phyloP scores from a whole-genome alignment of 768 basidiomycete species.

The Russula foetens region DNA sequence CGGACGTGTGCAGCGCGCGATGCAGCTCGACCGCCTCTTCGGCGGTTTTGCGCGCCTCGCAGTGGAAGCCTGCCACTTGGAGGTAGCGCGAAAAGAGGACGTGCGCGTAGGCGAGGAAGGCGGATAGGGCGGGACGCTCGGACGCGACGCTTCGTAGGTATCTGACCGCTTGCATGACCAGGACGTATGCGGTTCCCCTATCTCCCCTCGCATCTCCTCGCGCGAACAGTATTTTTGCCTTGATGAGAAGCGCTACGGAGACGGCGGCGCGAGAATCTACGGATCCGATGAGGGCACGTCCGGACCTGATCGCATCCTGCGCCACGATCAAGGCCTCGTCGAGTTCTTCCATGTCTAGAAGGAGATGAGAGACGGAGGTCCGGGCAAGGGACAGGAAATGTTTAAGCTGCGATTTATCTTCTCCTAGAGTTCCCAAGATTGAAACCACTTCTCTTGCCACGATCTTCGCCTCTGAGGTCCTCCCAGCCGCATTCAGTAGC shows the following conservation, averaged over 20 bases:
- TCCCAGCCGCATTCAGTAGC: background rate
- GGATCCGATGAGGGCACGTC: slow-evolving; percentile 5
- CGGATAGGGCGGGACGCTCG: slow-evolving; percentile 4
- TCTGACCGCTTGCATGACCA: slow-evolving; percentile 1
- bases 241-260: slow-evolving; percentile 4
- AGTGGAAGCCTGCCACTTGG: background rate
- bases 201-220: slow-evolving; percentile 10
- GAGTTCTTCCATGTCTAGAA: slow-evolving; percentile 2
- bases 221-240: background rate
- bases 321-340: background rate
- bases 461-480: slow-evolving; percentile 3
- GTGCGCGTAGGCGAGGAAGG: background rate
- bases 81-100: slow-evolving; percentile 9
- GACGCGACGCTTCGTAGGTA: slow-evolving; percentile 1
- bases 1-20: slow-evolving; percentile 1
- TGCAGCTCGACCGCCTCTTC: background rate
- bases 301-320: slow-evolving; percentile 10
- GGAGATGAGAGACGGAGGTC: slow-evolving; percentile 7
- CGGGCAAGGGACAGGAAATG: slow-evolving; percentile 4
- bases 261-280: slow-evolving; percentile 9
- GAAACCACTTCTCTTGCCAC: slow-evolving; percentile 7
- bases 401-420: slow-evolving; percentile 4
- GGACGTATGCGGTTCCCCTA: background rate
- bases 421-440: background rate
- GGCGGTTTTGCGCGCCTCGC: slow-evolving; percentile 9